Evolutionary conservation across 768 basidiomycete genomes (phyloP).

Genomic region (Suillus fuscotomentosus): DNA sequence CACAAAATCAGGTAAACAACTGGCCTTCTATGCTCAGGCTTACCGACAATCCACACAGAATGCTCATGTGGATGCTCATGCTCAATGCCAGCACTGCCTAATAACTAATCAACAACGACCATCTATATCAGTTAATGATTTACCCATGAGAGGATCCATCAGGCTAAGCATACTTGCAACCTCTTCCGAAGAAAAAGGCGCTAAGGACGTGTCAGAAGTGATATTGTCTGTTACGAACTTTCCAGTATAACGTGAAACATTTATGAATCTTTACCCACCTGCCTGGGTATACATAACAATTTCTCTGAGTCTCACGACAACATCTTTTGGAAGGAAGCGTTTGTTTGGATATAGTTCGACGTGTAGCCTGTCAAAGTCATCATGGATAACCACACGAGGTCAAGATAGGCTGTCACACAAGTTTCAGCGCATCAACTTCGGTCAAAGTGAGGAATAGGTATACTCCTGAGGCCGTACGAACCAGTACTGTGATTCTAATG

Average conservation of each 20-base stretch:
- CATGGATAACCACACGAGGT: not conserved
- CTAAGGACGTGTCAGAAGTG: not conserved
- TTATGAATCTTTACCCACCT: not conserved
- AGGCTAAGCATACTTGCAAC: not conserved
- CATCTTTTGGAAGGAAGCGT: not conserved
- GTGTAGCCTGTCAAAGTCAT: not conserved
- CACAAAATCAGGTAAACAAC: not conserved
- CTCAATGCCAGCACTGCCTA: not conserved
- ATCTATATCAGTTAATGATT: not conserved
- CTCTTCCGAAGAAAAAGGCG: not conserved
- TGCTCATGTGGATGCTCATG: not conserved
- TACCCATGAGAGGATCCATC: not conserved
- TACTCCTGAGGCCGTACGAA: not conserved
- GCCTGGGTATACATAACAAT: not conserved
- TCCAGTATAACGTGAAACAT: not conserved
- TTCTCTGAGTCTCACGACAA: not conserved
- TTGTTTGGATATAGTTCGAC: not conserved
- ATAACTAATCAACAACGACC: not conserved
- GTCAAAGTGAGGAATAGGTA: not conserved
- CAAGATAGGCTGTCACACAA: not conserved
- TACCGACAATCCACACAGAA: conserved; percentile 1
- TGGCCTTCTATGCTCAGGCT: not conserved
- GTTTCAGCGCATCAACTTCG: not conserved
- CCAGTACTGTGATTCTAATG: conserved; percentile 2
- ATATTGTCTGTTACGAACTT: not conserved